Percentiles rank a stretch among this genome's conserved stretches.
These are phyloP conservation scores for Pichia cabralensis DNA, from an alignment of 805 yeast genomes.

Conservation along the genomic window DNA sequence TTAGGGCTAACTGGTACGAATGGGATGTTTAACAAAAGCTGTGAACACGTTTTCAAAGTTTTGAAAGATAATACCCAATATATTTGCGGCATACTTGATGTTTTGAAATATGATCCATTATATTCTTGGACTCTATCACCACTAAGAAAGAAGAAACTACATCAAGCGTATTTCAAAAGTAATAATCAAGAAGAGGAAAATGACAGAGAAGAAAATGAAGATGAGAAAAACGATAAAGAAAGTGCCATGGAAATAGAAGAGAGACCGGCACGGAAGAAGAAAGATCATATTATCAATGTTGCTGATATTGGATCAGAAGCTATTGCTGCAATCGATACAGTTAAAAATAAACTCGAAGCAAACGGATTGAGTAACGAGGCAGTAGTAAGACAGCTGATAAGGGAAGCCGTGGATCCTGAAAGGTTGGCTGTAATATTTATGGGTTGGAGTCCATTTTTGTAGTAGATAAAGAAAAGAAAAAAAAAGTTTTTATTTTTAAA, in stretches of 20 bases:
- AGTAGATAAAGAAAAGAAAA: constrained; percentile 1
- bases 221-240: constrained; percentile 4
- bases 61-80: constrained; percentile 56
- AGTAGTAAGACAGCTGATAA: constrained; percentile 67
- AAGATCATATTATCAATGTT: too few species aligned
- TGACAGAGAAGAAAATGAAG: constrained; percentile 13
- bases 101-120: constrained; percentile 83
- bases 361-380: constrained; percentile 74
- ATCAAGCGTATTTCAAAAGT: constrained; percentile 24
- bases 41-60: constrained; percentile 65
- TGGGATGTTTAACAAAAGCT: constrained; percentile 64
- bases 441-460: constrained; percentile 81
- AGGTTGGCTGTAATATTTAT: constrained; percentile 67
- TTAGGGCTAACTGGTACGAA: constrained; percentile 80
- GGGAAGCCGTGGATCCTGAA: constrained; percentile 57
- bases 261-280: too few species aligned
- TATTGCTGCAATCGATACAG: constrained; percentile 63
- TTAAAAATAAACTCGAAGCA: constrained; percentile 56
- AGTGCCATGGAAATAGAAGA: neutral
- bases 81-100: constrained; percentile 75
- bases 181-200: constrained; percentile 12
- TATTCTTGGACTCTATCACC: constrained; percentile 89
- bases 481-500: too few species aligned
- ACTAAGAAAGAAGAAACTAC: constrained; percentile 44
- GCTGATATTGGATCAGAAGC: constrained; percentile 60